Base-by-base conservation (phyloP, 1,284 basidiomycete genomes). In the Cutaneotrichosporon cavernicola region DNA sequence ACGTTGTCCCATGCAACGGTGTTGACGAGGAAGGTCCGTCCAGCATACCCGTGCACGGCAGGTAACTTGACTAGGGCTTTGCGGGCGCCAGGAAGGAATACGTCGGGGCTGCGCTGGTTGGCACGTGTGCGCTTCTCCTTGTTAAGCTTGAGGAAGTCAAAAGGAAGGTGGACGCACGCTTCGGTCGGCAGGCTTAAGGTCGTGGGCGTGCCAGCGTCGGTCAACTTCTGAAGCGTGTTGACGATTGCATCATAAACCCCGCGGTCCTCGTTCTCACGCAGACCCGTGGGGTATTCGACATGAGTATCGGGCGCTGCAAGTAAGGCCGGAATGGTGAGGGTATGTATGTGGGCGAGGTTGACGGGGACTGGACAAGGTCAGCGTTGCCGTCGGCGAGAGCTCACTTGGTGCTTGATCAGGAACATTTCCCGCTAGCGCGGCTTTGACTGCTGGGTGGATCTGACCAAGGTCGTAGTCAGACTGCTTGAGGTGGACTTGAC, bases 281-380 rank as follows among this genome's bases (percentile, higher is more conserved):
- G 22, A 13, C 65, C 63, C 18, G 52, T 47, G 50, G 50, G 46
- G 49, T 65, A 65, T 31, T 56, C 21, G 47, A 43, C 50, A 1
- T 47, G 9, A 16, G 56, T 51, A 1, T 26, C 30, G 1, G 70
- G 69, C 5, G 70, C 61, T 11, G 51, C 11, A 11, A 77, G 58
- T 0, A 64, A 58, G 13, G 66, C 60, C 14, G 77, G 72, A 18
- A 77, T 56, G 1, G 72, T 72, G 60, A 73, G 63, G 3, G 76
- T 74, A 61, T 77, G 74, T 4, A 75, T 61, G 65, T 77, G 77
- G 53, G 72, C 67, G 38, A 38, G 22, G 9, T n/a, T 49, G 36
- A 18, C 22, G 26, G 50, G 26, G 22, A 58, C 34, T 51, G 40
- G 22, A 21, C 2, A n/a, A 46, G 40, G 11, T 30, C n/a, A 4